Evolutionary conservation across 2,329 filamentous ascomycete genomes (phyloP), one percentile per base, ranked within the genome.

Genomic region (Aureobasidium sp.): DNA sequence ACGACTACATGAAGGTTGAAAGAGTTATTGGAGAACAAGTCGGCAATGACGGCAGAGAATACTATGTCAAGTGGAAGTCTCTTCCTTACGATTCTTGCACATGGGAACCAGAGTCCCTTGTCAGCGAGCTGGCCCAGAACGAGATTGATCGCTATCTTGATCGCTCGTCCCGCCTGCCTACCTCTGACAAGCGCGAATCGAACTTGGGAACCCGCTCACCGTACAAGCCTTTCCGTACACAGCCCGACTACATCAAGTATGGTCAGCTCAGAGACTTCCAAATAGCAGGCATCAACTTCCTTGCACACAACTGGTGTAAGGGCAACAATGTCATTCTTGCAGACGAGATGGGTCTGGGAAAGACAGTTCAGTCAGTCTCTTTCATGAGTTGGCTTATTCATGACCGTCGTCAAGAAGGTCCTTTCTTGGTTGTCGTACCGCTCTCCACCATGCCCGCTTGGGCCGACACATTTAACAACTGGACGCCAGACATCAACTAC

Each of bases 301-400:
- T 99, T 65, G 90, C 90, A 49, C 91, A 96, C 75, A 96, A 97
- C 75, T 99, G 95, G 95, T 90, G 89, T 58, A 87, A 89, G 69
- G 87, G 86, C 61, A 94, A 94, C 74, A 99, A 97, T 69, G 94
- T 97, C 70, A 97, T 99, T 68, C 83, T 99, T 59, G 94, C 94
- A 53, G 94, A 99, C 72, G 94, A 99, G 76, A 99, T 99, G 94
- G 94, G 94, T 69, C 82, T 99, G 15, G 94, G 94, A 32, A 99
- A 99, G 78, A 99, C 94, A 0, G 94, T 99, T 0, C 94, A 99
- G 76, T 97, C 93, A 0, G 92, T 99, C 32, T 87, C 93, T 0
- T 97, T 97, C 73, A 88, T 99, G 74, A 97, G 93, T 72, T 99
- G 94, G 93, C 82, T 99, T 63, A 89, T 91, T 60, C 93, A 97